Evolutionary conservation across 306 rosid species (phyloP).

Genomic region (Vigna unguiculata): DNA sequence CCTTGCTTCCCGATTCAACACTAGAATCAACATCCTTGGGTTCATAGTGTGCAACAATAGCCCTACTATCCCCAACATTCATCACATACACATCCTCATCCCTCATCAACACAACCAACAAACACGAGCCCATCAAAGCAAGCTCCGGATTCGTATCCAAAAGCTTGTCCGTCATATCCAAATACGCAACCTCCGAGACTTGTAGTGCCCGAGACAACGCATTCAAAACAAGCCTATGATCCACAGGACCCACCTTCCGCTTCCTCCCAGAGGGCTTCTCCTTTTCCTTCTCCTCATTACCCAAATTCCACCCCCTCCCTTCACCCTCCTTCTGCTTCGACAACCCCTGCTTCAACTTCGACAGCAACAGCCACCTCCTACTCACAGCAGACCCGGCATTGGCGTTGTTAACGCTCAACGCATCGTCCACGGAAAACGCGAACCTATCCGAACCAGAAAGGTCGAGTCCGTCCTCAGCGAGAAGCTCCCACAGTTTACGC

Average conservation of each 20-base stretch:
- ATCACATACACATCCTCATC: slow-evolving; percentile 95
- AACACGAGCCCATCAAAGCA: slow-evolving; percentile 93
- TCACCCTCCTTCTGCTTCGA: slow-evolving; percentile 80
- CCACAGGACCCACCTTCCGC: slow-evolving; percentile 82
- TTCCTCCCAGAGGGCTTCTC: slow-evolving; percentile 65
- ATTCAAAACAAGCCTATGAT: slow-evolving; percentile 75
- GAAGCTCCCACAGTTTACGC: slow-evolving; percentile 81
- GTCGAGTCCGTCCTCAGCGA: slow-evolving; percentile 88
- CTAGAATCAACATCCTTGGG: slow-evolving; percentile 61
- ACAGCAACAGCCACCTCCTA: slow-evolving; percentile 76
- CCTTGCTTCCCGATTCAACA: slow-evolving; percentile 44
- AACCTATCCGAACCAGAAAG: slow-evolving; percentile 96
- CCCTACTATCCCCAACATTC: slow-evolving; percentile 98
- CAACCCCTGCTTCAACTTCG: slow-evolving; percentile 80
- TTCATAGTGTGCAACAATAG: slow-evolving; percentile 83
- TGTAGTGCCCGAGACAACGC: slow-evolving; percentile 86
- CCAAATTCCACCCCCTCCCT: slow-evolving; percentile 56
- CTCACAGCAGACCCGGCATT: slow-evolving; percentile 78
- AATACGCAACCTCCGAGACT: slow-evolving; percentile 72
- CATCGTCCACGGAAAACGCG: slow-evolving; percentile 91
- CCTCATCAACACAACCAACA: slow-evolving; percentile 85
- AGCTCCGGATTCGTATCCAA: slow-evolving; percentile 82
- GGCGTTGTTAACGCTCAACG: slow-evolving; percentile 79
- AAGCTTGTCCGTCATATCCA: slow-evolving; percentile 89
- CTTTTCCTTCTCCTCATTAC: slow-evolving; percentile 73